Conservation (phyloP, 805 yeast genomes). For the Metschnikowia gelsemii region DNA sequence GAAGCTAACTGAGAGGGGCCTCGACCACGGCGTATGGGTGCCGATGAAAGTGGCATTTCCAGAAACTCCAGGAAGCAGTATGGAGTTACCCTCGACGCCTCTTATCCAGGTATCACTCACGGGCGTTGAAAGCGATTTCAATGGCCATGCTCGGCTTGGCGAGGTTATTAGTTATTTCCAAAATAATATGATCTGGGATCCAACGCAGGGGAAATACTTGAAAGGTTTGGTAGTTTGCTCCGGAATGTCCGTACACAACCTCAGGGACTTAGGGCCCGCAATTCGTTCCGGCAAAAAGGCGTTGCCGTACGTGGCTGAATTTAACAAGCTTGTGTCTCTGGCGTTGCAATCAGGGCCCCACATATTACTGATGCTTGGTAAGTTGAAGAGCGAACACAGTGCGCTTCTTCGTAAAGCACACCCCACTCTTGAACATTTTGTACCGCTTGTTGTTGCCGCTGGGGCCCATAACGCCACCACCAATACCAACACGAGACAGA, state of each 20-base stretch:
- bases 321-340: conserved; percentile 44
- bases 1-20: conserved; percentile 53
- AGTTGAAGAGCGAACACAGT: conserved; percentile 29
- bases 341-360: conserved; percentile 35
- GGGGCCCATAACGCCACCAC: conserved; percentile 42
- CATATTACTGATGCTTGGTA: conserved; percentile 38
- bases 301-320: conserved; percentile 52
- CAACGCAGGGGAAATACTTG: conserved; percentile 22
- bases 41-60: conserved; percentile 69
- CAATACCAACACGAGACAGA: too few species aligned
- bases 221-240: conserved; percentile 56
- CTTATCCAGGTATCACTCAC: conserved; percentile 53
- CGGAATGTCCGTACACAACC: conserved; percentile 81
- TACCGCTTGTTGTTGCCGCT: conserved; percentile 62
- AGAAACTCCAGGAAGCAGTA: neutral
- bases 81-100: conserved; percentile 46
- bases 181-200: conserved; percentile 37
- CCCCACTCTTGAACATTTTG: conserved; percentile 75
- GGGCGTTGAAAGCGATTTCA: conserved; percentile 38
- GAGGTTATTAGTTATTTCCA: conserved; percentile 51
- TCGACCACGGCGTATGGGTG: conserved; percentile 85
- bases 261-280: conserved; percentile 48
- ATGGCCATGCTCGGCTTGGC: conserved; percentile 54
- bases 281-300: conserved; percentile 17
- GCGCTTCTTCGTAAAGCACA: conserved; percentile 53